Conservation (phyloP, 352 stramenopile species). For the Globisporangium irregulare region DNA sequence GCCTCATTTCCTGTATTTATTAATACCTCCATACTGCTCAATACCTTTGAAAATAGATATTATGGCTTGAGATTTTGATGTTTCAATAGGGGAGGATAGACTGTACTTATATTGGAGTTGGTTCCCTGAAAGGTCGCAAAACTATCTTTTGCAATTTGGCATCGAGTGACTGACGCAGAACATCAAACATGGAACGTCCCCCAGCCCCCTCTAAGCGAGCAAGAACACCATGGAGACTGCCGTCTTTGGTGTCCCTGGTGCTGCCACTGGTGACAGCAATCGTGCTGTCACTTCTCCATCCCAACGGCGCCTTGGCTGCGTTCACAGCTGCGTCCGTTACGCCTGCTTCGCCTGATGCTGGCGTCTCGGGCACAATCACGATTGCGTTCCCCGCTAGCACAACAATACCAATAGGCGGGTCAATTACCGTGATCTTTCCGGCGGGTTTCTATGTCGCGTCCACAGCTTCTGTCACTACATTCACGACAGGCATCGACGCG, state of each 20-base stretch:
- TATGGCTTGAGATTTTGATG: too few relatives aligned
- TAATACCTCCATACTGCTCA: too few relatives aligned
- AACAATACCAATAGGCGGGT: conserved; percentile 25
- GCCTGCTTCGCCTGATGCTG: conserved; percentile 24
- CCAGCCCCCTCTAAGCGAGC: not conserved
- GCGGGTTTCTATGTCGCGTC: conserved; percentile 42
- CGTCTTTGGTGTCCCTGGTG: not conserved
- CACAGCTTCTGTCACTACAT: conserved; percentile 15
- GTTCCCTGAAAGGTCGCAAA: not conserved
- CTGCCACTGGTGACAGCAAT: not conserved
- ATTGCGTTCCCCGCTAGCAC: conserved; percentile 36
- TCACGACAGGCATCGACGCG: conserved; percentile 23
- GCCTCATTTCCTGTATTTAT: too few relatives aligned
- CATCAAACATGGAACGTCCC: not conserved
- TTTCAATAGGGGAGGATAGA: too few relatives aligned
- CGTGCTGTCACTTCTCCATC: not conserved
- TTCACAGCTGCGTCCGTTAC: conserved; percentile 36
- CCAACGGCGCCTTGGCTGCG: not conserved
- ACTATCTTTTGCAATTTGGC: not conserved
- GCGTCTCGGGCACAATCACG: conserved; percentile 26
- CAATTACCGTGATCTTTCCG: conserved; percentile 41
- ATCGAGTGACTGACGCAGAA: not conserved
- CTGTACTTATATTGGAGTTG: not conserved
- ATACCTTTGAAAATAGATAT: too few relatives aligned
- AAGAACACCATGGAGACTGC: not conserved